phyloP scores from a whole-genome alignment of 1,284 basidiomycete genomes.

The Neotropicomus parvogracilis region DNA sequence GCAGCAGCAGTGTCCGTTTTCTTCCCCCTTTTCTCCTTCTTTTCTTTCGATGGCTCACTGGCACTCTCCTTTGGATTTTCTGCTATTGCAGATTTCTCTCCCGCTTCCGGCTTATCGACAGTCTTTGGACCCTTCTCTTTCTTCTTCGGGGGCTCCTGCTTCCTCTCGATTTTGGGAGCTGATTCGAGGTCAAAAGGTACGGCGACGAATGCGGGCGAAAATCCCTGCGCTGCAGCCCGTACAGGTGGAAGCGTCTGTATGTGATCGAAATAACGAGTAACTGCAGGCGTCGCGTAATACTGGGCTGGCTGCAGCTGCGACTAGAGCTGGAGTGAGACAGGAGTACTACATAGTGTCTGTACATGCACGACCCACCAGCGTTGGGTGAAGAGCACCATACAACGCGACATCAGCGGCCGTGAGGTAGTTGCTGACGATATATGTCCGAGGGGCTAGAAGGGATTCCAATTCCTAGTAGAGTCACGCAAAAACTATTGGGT shows the following conservation, averaged over 20 bases:
- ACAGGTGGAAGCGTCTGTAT: constrained; percentile 73
- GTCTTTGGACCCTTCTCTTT: constrained; percentile 70
- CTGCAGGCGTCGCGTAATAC: constrained; percentile 72
- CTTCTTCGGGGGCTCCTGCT: constrained; percentile 72
- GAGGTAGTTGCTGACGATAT: constrained; percentile 74
- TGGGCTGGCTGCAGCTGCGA: constrained; percentile 62
- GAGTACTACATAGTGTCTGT: background rate
- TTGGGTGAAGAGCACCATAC: constrained; percentile 79
- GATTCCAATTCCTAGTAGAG: constrained; percentile 64
- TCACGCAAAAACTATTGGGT: background rate
- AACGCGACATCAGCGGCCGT: constrained; percentile 86
- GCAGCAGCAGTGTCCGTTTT: constrained; percentile 53
- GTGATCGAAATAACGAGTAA: constrained; percentile 93
- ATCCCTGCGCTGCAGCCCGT: constrained; percentile 48
- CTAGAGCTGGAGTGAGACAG: constrained; percentile 38
- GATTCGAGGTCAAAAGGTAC: constrained; percentile 72
- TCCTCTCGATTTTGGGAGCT: constrained; percentile 72
- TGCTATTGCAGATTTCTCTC: constrained; percentile 27
- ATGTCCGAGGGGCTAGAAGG: constrained; percentile 75
- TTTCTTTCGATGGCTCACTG: constrained; percentile 38
- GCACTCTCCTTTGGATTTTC: constrained; percentile 29
- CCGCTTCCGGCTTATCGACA: constrained; percentile 33
- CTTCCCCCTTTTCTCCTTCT: constrained; percentile 48
- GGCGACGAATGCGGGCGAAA: constrained; percentile 55
- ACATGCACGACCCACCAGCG: constrained; percentile 53